Evolutionary conservation across 768 basidiomycete species (phyloP), one percentile per base, ranked within the genome.

Genomic region (Naganishia vishniacii): DNA sequence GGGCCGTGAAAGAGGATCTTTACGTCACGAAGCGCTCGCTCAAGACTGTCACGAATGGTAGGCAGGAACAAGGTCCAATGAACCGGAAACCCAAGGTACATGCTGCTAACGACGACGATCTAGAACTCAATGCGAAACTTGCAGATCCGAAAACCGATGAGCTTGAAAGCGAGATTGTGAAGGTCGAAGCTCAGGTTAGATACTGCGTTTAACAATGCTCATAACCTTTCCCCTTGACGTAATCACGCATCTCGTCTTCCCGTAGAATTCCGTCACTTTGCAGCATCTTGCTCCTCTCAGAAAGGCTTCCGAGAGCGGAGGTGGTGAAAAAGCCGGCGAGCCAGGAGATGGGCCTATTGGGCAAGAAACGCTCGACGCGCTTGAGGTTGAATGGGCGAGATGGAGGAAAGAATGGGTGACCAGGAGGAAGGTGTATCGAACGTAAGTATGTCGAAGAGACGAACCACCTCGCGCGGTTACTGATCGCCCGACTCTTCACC

Each of bases 331-430:
- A 12, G 53, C 49, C 25, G 65, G 49, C 2, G 48, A 58, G 13
- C 29, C 64, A 25, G 51, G 61, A 8, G 51, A 64, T 59, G 62
- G 56, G 20, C 73, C 73, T 13, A 61, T 91, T 31, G 88, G 88
- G 18, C 79, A 84, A 8, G 84, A 85, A 67, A 89, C 91, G 53
- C 80, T 88, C 18, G 83, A 81, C 16, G 78, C 81, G 65, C 79
- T 92, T 59, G 86, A 91, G 65, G 73, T 77, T 0, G 88, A 91
- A 32, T 92, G 90, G 87, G 78, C 70, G 6, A 84, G 82, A 71
- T 93, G 90, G 90, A 81, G 87, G 66, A 81, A 82, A 3, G 87
- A 91, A 78, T 94, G 91, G 91, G 75, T 83, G 34, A 81, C 82
- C 25, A 81, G 91, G 61, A 84, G 82, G 72, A 91, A 88, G 73